Percentiles rank a stretch among this genome's conserved stretches.
These are phyloP conservation scores for Kluyveromyces sp. DNA, from an alignment of 1,139 yeast genomes.

Conservation along the genomic window DNA sequence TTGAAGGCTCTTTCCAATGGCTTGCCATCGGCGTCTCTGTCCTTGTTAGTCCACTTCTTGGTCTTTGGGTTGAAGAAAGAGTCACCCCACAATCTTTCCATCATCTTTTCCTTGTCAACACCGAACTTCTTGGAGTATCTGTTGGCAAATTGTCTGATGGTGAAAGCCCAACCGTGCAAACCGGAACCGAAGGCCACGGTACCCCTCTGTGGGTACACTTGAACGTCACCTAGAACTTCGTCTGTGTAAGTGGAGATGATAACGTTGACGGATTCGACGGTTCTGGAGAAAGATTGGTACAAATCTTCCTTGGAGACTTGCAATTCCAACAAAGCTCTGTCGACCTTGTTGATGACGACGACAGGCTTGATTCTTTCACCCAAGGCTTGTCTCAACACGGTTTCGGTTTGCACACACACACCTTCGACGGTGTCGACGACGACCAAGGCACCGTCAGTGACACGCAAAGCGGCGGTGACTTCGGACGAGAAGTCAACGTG, in stretches of 20 bases:
- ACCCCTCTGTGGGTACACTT: constrained; percentile 98
- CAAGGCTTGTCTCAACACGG: constrained; percentile 98
- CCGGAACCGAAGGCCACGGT: constrained; percentile 99
- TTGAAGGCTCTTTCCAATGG: constrained; percentile 98
- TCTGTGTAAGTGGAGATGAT: constrained; percentile 94
- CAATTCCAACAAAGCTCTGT: constrained; percentile 98
- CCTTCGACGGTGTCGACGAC: constrained; percentile 99
- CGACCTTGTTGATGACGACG: constrained; percentile 97
- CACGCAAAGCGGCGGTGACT: constrained; percentile 99
- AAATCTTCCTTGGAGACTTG: constrained; percentile 98
- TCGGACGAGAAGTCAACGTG: constrained; percentile 99
- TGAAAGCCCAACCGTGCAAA: constrained; percentile 99
- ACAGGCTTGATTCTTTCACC: constrained; percentile 99
- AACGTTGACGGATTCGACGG: constrained; percentile 98
- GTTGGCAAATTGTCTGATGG: constrained; percentile 97
- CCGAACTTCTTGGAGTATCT: constrained; percentile 99
- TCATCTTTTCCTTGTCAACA: constrained; percentile 96
- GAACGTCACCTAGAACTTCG: constrained; percentile 86
- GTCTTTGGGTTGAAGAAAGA: constrained; percentile 99
- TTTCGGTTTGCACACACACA: constrained; percentile 99
- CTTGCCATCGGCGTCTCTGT: constrained; percentile 93
- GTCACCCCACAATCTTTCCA: constrained; percentile 99
- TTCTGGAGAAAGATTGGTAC: constrained; percentile 97
- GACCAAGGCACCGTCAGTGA: constrained; percentile 99
- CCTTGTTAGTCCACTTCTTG: constrained; percentile 98